Percentiles rank a stretch among this genome's conserved stretches.
Conservation (phyloP, 371 early-diverging fungal genomes). For the Circinella umbellata region DNA sequence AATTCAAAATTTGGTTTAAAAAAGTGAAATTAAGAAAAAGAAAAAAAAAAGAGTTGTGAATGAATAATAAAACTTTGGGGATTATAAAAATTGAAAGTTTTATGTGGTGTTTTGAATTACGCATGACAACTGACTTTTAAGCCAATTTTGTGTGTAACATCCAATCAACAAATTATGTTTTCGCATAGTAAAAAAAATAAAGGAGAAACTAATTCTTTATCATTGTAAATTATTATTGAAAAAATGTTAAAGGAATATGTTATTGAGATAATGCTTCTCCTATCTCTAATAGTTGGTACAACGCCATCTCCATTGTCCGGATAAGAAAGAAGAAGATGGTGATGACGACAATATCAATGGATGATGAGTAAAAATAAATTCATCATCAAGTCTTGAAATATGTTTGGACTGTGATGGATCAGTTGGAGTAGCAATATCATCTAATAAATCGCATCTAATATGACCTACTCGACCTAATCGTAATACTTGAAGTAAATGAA, state of each 20-base stretch:
- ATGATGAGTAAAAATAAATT: neutral
- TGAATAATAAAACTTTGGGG: too few species aligned
- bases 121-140: too few species aligned
- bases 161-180: too few species aligned
- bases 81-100: too few species aligned
- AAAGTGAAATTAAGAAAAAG: too few species aligned
- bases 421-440: conserved; percentile 12
- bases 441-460: conserved; percentile 15
- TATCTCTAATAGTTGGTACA: neutral
- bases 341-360: neutral
- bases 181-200: too few species aligned
- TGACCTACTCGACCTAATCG: conserved; percentile 15
- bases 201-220: too few species aligned
- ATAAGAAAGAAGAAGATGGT: neutral
- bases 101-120: too few species aligned
- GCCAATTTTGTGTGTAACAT: too few species aligned
- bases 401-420: neutral
- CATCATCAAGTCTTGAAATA: neutral
- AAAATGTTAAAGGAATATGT: too few species aligned
- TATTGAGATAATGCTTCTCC: neutral
- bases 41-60: too few species aligned
- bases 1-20: neutral
- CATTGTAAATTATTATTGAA: too few species aligned
- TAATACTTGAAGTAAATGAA: conserved; percentile 3
- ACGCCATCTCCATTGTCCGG: neutral